A percentile compares a stretch with the other conserved stretches of the same genome.
phyloP scores from a whole-genome alignment of 192 early-diverging fungal genomes.

The Backusella macrospora region DNA sequence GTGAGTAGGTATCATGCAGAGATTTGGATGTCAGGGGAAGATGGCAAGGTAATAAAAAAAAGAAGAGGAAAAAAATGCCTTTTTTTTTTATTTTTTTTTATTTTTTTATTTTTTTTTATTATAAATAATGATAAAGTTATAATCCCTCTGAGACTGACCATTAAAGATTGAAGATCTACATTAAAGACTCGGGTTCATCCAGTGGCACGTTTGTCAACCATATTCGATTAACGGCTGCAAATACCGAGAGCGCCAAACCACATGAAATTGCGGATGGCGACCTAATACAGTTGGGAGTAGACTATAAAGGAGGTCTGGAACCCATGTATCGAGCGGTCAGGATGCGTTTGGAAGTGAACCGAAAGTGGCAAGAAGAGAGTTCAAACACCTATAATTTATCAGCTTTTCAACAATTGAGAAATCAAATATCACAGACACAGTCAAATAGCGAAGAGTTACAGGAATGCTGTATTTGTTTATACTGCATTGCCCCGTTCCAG shows the following conservation, averaged over 20 bases:
- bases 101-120: too few relatives aligned
- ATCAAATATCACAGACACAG: not conserved
- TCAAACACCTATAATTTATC: conserved; percentile 52
- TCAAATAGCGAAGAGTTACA: conserved; percentile 31
- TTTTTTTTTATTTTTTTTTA: too few relatives aligned
- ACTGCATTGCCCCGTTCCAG: conserved; percentile 75
- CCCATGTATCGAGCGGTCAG: conserved; percentile 86
- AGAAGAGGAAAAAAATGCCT: not conserved
- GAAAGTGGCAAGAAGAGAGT: conserved; percentile 42
- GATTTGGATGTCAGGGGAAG: conserved; percentile 76
- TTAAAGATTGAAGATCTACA: conserved; percentile 61
- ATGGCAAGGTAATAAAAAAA: conserved; percentile 48
- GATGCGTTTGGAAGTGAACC: conserved; percentile 71
- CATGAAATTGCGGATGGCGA: conserved; percentile 79
- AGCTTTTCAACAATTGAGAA: conserved; percentile 28
- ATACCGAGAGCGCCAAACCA: conserved; percentile 68
- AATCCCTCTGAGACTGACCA: not conserved
- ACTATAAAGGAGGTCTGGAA: conserved; percentile 82
- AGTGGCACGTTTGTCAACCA: conserved; percentile 92
- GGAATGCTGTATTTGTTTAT: conserved; percentile 88
- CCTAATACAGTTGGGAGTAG: conserved; percentile 86
- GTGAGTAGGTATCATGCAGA: conserved; percentile 86
- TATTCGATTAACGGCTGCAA: conserved; percentile 76
- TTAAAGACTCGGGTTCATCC: conserved; percentile 84
- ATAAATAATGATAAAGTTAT: not conserved